A percentile compares a stretch with the other conserved stretches of the same genome.
Evolutionary conservation across 1,139 yeast genomes (phyloP).

Genomic region (Yamadazyma sp.): DNA sequence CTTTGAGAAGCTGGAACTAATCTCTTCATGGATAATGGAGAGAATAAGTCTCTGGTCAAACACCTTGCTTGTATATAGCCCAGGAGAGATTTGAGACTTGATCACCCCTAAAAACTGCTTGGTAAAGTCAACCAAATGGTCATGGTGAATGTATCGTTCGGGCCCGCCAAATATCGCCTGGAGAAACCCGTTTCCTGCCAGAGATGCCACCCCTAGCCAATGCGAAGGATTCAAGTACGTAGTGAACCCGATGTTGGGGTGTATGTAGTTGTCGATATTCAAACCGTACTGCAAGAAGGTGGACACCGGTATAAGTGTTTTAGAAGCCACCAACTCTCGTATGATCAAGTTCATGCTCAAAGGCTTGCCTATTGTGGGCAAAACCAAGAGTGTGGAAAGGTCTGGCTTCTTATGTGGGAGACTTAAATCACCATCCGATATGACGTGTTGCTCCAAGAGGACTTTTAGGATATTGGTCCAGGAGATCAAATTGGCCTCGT

Average conservation of each 20-base stretch:
- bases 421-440: constrained; percentile 16
- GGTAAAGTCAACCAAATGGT: constrained; percentile 19
- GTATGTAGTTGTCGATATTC: constrained; percentile 12
- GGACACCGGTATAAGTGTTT: constrained; percentile 26
- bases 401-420: constrained; percentile 24
- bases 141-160: constrained; percentile 30
- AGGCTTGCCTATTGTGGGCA: constrained; percentile 34
- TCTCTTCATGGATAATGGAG: constrained; percentile 14
- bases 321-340: constrained; percentile 24
- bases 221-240: constrained; percentile 21
- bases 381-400: constrained; percentile 19
- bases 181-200: constrained; percentile 3
- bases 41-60: constrained; percentile 20
- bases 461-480: constrained; percentile 45
- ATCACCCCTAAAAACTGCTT: constrained; percentile 11
- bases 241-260: constrained; percentile 10
- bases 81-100: constrained; percentile 14
- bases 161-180: constrained; percentile 12
- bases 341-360: constrained; percentile 23
- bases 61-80: constrained; percentile 21
- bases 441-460: constrained; percentile 20
- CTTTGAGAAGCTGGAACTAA: constrained; percentile 15
- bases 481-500: constrained; percentile 64
- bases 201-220: constrained; percentile 17
- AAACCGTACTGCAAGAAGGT: constrained; percentile 14